phyloP scores from a whole-genome alignment of 306 rosid genomes.

The Casuarina glauca region DNA sequence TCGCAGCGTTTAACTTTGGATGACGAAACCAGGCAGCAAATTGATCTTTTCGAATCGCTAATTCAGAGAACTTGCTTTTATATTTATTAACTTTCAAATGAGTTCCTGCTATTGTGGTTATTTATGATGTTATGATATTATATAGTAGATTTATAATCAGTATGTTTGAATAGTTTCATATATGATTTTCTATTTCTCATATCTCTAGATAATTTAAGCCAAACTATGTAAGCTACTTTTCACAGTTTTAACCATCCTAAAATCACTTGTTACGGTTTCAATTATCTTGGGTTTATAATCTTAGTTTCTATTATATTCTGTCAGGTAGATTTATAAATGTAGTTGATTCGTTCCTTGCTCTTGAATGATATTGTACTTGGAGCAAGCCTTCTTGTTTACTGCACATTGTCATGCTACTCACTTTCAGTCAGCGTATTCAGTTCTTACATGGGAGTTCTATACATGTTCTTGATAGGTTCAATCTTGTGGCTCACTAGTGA shows the following conservation, averaged over 20 bases:
- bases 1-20: background rate
- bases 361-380: background rate
- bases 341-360: background rate
- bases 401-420: background rate
- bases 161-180: no score
- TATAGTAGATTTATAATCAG: no score
- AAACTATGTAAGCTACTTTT: no score
- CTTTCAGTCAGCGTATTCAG: background rate
- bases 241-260: no score
- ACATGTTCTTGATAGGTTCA: constrained; percentile 51
- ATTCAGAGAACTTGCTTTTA: background rate
- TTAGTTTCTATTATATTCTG: no score
- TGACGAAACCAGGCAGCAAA: background rate
- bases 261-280: no score
- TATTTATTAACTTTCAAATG: background rate
- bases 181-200: no score
- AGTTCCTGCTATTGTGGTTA: no score
- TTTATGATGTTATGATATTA: no score
- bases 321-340: no score
- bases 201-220: no score
- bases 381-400: background rate
- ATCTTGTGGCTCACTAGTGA: constrained; percentile 81
- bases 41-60: background rate
- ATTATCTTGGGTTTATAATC: no score
- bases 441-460: background rate